Evolutionary conservation across 495 filamentous ascomycete species (phyloP).

Genomic region (Xylaria acuta): DNA sequence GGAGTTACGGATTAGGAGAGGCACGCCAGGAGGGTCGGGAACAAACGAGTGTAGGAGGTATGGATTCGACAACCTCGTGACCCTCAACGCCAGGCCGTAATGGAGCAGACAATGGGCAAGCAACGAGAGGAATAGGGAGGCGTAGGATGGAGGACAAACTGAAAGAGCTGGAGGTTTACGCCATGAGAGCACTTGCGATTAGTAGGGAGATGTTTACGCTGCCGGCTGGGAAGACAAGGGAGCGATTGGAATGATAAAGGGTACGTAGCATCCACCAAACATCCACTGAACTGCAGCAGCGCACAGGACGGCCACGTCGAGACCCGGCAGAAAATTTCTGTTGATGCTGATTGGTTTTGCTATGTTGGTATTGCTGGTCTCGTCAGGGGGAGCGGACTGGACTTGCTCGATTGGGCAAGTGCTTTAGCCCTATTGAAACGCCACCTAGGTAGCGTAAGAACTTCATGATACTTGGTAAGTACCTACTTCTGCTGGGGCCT

Average conservation of each 20-base stretch:
- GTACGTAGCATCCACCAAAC: slow-evolving; percentile 19
- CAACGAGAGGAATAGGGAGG: not conserved
- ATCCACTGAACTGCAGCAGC: not conserved
- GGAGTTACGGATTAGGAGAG: not conserved
- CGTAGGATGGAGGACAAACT: not conserved
- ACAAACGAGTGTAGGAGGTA: slow-evolving; percentile 13
- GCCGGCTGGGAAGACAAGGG: not conserved
- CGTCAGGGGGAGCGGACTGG: not conserved
- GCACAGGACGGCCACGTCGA: slow-evolving; percentile 1
- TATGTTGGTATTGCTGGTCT: not conserved
- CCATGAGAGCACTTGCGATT: not conserved
- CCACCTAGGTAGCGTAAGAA: not conserved
- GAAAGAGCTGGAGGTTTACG: slow-evolving; percentile 8
- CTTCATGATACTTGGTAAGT: too few species aligned
- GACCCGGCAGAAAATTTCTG: slow-evolving; percentile 15
- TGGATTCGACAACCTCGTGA: not conserved
- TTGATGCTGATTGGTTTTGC: slow-evolving; percentile 16
- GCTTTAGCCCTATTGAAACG: slow-evolving; percentile 11
- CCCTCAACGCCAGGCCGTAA: not conserved
- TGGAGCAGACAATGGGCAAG: not conserved
- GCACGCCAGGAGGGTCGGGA: slow-evolving; percentile 1
- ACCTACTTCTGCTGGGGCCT: not conserved
- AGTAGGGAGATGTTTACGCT: slow-evolving; percentile 6
- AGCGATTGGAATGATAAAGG: slow-evolving; percentile 13
- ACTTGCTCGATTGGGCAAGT: slow-evolving; percentile 18